These are phyloP conservation scores for Nicotiana knightiana DNA, from an alignment of 257 asterid genomes.

Conservation along the genomic window DNA sequence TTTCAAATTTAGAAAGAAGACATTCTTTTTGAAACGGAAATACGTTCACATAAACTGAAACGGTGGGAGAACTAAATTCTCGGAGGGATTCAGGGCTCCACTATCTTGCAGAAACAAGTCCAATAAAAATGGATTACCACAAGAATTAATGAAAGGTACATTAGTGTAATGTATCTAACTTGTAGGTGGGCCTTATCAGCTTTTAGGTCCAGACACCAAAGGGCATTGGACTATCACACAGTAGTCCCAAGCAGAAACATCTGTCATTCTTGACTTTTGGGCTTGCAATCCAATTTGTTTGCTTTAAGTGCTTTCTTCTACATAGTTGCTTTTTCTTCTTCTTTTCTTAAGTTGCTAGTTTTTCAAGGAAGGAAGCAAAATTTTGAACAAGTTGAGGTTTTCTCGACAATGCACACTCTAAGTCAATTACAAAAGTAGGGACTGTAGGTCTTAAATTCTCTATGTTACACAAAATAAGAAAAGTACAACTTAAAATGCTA, in stretches of 20 bases:
- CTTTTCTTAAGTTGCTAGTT: too few relatives aligned
- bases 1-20: too few relatives aligned
- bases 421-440: too few relatives aligned
- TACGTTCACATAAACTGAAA: too few relatives aligned
- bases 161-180: background rate
- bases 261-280: background rate
- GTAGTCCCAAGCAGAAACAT: background rate
- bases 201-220: background rate
- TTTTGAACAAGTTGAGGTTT: background rate
- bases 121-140: background rate
- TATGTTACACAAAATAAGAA: too few relatives aligned
- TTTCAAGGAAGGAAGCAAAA: background rate
- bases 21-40: too few relatives aligned
- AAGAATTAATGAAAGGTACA: background rate
- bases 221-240: background rate
- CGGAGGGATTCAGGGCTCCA: background rate
- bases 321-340: too few relatives aligned
- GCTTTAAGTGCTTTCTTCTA: too few relatives aligned
- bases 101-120: background rate
- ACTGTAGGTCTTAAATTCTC: too few relatives aligned
- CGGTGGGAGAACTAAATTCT: too few relatives aligned
- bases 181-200: background rate
- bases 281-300: background rate
- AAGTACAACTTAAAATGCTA: too few relatives aligned
- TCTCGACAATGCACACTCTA: background rate